A percentile compares a stretch with the other conserved stretches of the same genome.
Conservation (phyloP, 768 basidiomycete species). For the Baorangia bicolor region DNA sequence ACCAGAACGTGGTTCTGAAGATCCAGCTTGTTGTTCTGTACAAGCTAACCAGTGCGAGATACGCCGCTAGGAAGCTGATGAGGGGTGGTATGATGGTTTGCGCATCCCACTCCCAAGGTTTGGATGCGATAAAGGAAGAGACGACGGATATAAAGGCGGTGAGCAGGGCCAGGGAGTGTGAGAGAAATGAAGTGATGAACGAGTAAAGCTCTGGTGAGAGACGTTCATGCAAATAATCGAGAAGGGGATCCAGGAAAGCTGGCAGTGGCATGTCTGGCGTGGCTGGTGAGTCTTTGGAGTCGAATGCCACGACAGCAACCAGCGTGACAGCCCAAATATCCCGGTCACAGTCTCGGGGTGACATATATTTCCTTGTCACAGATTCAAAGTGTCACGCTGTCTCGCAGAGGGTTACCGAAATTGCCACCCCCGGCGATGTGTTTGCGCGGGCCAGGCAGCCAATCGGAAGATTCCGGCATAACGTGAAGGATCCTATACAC, state of each 20-base stretch:
- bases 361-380: slow-evolving; percentile 17
- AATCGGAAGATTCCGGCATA: slow-evolving; percentile 30
- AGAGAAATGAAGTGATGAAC: slow-evolving; percentile 48
- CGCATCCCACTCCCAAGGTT: slow-evolving; percentile 61
- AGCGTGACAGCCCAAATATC: slow-evolving; percentile 17
- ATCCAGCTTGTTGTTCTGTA: slow-evolving; percentile 81
- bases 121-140: slow-evolving; percentile 46
- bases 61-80: slow-evolving; percentile 68
- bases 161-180: slow-evolving; percentile 51
- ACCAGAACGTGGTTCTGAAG: slow-evolving; percentile 62
- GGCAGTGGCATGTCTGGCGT: slow-evolving; percentile 40
- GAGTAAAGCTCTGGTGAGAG: slow-evolving; percentile 59
- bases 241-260: slow-evolving; percentile 50
- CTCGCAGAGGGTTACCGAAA: slow-evolving; percentile 4
- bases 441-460: slow-evolving; percentile 11
- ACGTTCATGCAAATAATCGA: slow-evolving; percentile 51
- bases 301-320: slow-evolving; percentile 21
- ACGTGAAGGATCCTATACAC: background rate
- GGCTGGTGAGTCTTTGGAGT: slow-evolving; percentile 3
- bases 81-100: slow-evolving; percentile 72
- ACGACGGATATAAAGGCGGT: slow-evolving; percentile 49
- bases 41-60: slow-evolving; percentile 71
- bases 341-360: slow-evolving; percentile 16
- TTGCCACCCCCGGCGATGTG: slow-evolving; percentile 5
- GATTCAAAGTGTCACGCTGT: slow-evolving; percentile 8